These are phyloP conservation scores for Termitomyces sp. DNA, from an alignment of 768 basidiomycete genomes.

Conservation along the genomic window DNA sequence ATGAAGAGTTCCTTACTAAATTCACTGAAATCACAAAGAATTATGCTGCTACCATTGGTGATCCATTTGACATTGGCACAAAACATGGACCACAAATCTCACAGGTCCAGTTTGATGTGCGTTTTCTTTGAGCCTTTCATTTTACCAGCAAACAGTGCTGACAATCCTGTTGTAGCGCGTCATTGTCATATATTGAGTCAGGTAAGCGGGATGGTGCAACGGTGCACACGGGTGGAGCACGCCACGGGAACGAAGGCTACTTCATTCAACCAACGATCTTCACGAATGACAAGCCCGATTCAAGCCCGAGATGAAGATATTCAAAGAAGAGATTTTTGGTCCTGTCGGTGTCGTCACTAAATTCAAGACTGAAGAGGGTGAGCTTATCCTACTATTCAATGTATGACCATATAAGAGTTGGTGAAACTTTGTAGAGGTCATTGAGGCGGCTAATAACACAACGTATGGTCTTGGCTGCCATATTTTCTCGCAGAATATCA, in stretches of 20 bases:
- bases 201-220: conserved; percentile 69
- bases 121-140: conserved; percentile 18
- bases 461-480: conserved; percentile 15
- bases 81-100: conserved; percentile 74
- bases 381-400: neutral
- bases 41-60: conserved; percentile 47
- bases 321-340: conserved; percentile 68
- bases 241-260: conserved; percentile 56
- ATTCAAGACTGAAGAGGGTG: conserved; percentile 52
- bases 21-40: conserved; percentile 45
- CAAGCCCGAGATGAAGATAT: conserved; percentile 60
- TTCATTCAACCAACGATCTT: conserved; percentile 71
- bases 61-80: conserved; percentile 51
- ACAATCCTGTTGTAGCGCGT: conserved; percentile 41
- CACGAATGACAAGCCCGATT: too few relatives aligned
- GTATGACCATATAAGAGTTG: conserved; percentile 10
- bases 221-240: conserved; percentile 52
- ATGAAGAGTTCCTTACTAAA: conserved; percentile 66
- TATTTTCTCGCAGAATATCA: conserved; percentile 17
- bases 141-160: neutral
- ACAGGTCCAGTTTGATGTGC: conserved; percentile 58
- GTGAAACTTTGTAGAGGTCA: conserved; percentile 13
- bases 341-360: conserved; percentile 69
- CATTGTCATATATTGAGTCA: conserved; percentile 64
- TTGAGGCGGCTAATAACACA: conserved; percentile 17